Conservation (phyloP, 805 yeast genomes). For the fission yeast (Schizosaccharomyces pombe) region DNA sequence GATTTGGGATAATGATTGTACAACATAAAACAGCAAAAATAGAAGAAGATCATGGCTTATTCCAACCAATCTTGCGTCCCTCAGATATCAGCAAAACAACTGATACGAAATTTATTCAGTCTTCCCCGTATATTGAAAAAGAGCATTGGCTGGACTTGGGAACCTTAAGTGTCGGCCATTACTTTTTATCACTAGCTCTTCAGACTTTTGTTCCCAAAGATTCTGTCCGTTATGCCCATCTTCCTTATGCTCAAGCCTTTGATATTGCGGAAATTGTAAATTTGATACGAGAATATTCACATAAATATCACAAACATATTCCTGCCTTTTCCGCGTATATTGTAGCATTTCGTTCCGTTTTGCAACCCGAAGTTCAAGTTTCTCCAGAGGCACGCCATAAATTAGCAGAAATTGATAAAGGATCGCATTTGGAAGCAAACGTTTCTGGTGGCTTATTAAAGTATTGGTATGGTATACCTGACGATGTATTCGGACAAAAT, state of each 20-base stretch:
- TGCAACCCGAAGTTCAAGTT: not conserved
- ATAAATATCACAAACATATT: not conserved
- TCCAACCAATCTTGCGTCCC: not conserved
- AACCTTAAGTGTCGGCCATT: not conserved
- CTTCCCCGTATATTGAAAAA: not conserved
- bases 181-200: not conserved
- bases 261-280: not conserved
- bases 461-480: not conserved
- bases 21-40: not conserved
- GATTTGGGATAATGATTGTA: not conserved
- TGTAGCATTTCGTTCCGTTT: not conserved
- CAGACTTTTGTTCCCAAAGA: not conserved
- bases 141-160: not conserved
- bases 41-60: not conserved
- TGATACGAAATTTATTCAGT: not conserved
- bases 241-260: not conserved
- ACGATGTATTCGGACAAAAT: not conserved
- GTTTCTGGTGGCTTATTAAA: not conserved
- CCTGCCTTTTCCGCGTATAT: not conserved
- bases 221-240: not conserved
- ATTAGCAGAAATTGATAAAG: not conserved
- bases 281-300: not conserved
- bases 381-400: not conserved
- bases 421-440: not conserved
- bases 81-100: not conserved